Percentiles rank a stretch among this genome's conserved stretches.
Evolutionary conservation across 768 basidiomycete species (phyloP).

Genomic region (Mrakia hoshinonis): DNA sequence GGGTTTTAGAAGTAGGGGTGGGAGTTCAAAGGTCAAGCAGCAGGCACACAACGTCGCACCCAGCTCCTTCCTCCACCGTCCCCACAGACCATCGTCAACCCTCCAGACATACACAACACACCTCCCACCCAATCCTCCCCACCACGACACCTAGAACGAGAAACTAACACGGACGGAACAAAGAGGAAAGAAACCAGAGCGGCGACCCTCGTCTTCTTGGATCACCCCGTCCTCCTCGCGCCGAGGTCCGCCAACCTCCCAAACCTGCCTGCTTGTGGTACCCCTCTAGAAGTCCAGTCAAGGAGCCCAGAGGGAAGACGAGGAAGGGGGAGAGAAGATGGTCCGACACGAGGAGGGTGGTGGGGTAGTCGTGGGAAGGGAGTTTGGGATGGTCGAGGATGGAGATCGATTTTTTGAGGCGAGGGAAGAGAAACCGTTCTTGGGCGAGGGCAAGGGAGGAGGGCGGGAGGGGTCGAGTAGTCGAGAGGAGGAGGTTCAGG

Average conservation of each 20-base stretch:
- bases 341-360: too few relatives aligned
- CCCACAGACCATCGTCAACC: background rate
- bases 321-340: too few relatives aligned
- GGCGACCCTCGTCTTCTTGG: background rate
- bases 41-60: conserved; percentile 6
- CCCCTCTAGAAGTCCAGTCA: background rate
- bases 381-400: background rate
- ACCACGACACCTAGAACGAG: background rate
- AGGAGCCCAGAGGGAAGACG: background rate
- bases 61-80: background rate
- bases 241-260: background rate
- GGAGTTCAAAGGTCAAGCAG: conserved; percentile 5
- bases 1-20: background rate
- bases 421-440: background rate
- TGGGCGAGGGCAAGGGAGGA: background rate
- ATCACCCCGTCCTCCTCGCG: background rate
- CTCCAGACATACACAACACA: background rate
- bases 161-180: background rate
- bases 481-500: conserved; percentile 6
- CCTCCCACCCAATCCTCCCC: background rate
- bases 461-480: background rate
- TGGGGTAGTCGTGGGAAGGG: background rate
- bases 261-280: background rate
- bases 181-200: background rate
- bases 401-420: background rate